Evolutionary conservation across 805 yeast species (phyloP), one percentile per base, ranked within the genome.

Genomic region (Zygosaccharomyces siamensis): DNA sequence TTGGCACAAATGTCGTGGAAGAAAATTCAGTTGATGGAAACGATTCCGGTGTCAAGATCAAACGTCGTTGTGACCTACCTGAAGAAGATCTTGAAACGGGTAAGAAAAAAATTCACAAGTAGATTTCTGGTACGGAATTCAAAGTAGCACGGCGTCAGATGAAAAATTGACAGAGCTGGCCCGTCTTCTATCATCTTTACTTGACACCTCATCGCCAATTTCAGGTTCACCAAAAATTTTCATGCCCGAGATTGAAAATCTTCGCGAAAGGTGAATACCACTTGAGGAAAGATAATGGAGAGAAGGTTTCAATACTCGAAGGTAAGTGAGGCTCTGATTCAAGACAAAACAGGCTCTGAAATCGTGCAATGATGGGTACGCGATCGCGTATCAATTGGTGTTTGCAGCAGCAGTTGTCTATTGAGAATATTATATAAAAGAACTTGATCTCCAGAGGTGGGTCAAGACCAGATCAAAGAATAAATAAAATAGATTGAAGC

Each of bases 1-100:
- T 79, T 2, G 89, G 83, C 8, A 62, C 64, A 16, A 67, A 61
- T 42, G 60, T 60, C 7, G 62, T 62, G 12, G 52, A 61, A 23
- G 66, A 61, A 36, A 43, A 49, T 4, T 55, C 54, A 3, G 43
- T 42, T 6, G 48, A 52, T 16, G 58, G 53, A 39, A 50, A 48
- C 23, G 32, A 36, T 1, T 54, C 52, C 26, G 48, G 51, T 31
- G 43, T 61, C 20, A 62, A 61, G 24, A 47, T 63, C 7, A 64
- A 60, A n/a, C 62, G 60, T 41, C 54, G 58, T 14, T 28, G 41
- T 30, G 18, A 28, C 51, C 12, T 12, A 27, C 7, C 30, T 16
- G 33, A 39, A 12, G 38, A 46, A 46, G 49, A 35, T 35, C 37
- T 21, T n/a, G 40, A 37, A 16, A 28, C 38, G 27, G 23, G 30